Conservation (phyloP, 331 rosid genomes). For the Telfairia occidentalis region DNA sequence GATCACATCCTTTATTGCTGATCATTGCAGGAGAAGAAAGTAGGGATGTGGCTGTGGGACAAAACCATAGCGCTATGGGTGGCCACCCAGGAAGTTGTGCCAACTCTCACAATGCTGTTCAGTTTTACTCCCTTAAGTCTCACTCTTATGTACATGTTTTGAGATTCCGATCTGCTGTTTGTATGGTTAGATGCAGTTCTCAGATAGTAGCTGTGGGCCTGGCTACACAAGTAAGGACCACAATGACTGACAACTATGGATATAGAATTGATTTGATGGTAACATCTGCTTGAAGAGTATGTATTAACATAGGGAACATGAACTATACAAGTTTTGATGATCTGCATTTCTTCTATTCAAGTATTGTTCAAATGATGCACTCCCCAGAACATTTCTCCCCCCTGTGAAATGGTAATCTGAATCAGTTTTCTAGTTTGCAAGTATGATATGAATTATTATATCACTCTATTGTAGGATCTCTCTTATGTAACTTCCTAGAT, state of each 20-base stretch:
- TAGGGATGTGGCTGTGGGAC: conserved; percentile 17
- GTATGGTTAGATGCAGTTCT: conserved; percentile 84
- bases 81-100: conserved; percentile 35
- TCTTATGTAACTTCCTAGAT: not conserved
- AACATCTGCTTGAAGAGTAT: conserved; percentile 10
- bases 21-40: conserved; percentile 65
- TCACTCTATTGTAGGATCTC: not conserved
- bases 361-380: conserved; percentile 14
- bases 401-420: not conserved
- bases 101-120: conserved; percentile 66
- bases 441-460: conserved; percentile 1
- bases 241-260: conserved; percentile 8
- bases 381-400: conserved; percentile 6
- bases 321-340: conserved; percentile 6
- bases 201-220: conserved; percentile 82
- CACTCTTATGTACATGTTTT: conserved; percentile 69
- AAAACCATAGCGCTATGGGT: conserved; percentile 29
- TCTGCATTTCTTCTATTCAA: conserved; percentile 8
- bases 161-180: conserved; percentile 68
- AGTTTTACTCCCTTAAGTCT: conserved; percentile 71
- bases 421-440: not conserved
- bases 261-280: conserved; percentile 8
- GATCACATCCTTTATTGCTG: conserved; percentile 57
- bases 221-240: conserved; percentile 61
- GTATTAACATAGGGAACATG: conserved; percentile 4